phyloP scores from a whole-genome alignment of 495 filamentous ascomycete genomes.

The Neurospora sp. region DNA sequence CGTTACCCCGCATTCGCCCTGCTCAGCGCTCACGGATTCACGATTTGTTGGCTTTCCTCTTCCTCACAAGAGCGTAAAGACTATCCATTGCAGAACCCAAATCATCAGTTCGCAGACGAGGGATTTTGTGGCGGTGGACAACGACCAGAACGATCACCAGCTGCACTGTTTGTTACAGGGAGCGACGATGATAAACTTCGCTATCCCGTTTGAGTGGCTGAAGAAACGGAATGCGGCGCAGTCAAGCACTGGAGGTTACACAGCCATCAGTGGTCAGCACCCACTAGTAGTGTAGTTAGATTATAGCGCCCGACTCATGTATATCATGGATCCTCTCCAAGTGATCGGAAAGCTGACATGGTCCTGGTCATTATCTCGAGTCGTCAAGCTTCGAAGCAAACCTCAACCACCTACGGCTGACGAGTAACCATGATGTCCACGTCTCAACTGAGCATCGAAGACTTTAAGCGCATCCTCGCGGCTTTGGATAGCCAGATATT shows the following conservation, averaged over 20 bases:
- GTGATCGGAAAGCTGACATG: neutral
- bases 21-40: neutral
- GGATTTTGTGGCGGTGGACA: neutral
- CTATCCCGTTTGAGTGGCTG: neutral
- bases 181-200: neutral
- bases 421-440: neutral
- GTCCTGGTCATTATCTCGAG: neutral
- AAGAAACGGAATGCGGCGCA: neutral
- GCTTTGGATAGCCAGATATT: neutral
- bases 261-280: neutral
- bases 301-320: neutral
- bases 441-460: neutral
- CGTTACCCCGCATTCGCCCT: neutral
- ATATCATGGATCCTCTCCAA: neutral
- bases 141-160: neutral
- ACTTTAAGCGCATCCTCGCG: neutral
- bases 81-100: neutral
- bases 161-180: neutral
- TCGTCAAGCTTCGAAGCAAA: neutral
- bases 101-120: neutral
- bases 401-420: neutral
- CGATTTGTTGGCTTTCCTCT: neutral
- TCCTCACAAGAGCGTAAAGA: neutral
- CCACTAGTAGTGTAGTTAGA: neutral
- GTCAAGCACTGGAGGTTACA: neutral